Evolutionary conservation across 805 yeast species (phyloP).

Genomic region (Ogataea methylovora): DNA sequence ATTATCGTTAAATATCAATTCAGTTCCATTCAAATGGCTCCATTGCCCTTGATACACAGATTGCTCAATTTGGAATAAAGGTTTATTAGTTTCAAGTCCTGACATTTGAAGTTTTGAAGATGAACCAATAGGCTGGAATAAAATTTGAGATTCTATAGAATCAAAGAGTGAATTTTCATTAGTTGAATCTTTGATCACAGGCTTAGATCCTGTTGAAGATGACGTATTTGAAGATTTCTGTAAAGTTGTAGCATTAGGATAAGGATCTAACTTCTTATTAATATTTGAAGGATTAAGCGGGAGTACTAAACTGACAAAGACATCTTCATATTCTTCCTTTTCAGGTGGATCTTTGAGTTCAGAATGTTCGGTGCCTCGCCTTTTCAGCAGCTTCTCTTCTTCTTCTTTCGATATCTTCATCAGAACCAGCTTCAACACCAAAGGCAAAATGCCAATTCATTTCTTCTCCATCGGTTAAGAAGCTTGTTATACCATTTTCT

Average conservation of each 20-base stretch:
- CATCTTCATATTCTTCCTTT: slow-evolving; percentile 30
- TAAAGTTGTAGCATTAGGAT: slow-evolving; percentile 11
- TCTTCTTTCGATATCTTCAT: slow-evolving; percentile 69
- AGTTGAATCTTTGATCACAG: not conserved
- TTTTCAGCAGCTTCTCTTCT: slow-evolving; percentile 8
- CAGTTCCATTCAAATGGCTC: slow-evolving; percentile 77
- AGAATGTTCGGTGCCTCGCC: slow-evolving; percentile 19
- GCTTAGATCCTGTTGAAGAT: not conserved
- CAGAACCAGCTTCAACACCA: slow-evolving; percentile 83
- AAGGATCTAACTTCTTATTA: slow-evolving; percentile 6
- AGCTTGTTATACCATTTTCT: slow-evolving; percentile 69
- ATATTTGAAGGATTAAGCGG: slow-evolving; percentile 23
- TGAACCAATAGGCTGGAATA: slow-evolving; percentile 4
- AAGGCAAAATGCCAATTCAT: slow-evolving; percentile 84
- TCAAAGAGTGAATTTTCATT: slow-evolving; percentile 3
- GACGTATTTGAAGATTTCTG: slow-evolving; percentile 7
- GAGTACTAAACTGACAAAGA: slow-evolving; percentile 47
- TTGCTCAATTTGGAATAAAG: slow-evolving; percentile 51
- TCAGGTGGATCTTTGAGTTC: not conserved
- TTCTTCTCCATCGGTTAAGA: slow-evolving; percentile 73
- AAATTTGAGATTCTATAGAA: slow-evolving; percentile 3
- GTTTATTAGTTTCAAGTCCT: slow-evolving; percentile 46
- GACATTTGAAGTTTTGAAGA: slow-evolving; percentile 36
- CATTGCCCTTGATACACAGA: slow-evolving; percentile 67
- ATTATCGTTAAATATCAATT: slow-evolving; percentile 27